Evolutionary conservation across 2,329 filamentous ascomycete species (phyloP).

Genomic region (Alternaria gaisen): DNA sequence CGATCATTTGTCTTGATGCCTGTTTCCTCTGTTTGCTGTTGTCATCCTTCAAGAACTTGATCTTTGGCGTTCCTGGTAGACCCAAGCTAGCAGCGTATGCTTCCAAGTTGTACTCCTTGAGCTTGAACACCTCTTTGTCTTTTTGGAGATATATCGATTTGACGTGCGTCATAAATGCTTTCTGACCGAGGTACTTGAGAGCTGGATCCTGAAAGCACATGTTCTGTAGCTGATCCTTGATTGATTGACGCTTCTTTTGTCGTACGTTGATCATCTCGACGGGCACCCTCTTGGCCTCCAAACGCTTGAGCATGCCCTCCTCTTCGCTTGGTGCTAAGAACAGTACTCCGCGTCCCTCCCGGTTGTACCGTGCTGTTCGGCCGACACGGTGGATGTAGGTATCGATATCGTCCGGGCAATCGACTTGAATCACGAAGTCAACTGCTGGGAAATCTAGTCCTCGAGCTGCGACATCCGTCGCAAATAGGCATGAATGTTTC

Average conservation of each 20-base stretch:
- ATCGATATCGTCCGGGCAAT: constrained; percentile 94
- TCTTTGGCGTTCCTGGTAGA: constrained; percentile 87
- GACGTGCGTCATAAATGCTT: constrained; percentile 91
- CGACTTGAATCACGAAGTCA: constrained; percentile 98
- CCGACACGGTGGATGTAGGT: constrained; percentile 98
- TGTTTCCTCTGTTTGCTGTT: constrained; percentile 90
- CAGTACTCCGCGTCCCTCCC: constrained; percentile 84
- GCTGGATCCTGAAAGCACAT: constrained; percentile 96
- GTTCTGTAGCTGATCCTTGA: constrained; percentile 85
- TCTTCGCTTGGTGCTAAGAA: constrained; percentile 95
- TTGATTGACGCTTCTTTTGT: constrained; percentile 86
- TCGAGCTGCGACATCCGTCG: constrained; percentile 92
- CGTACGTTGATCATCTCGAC: constrained; percentile 87
- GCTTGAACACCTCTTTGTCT: constrained; percentile 89
- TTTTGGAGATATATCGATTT: constrained; percentile 86
- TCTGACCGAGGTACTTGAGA: constrained; percentile 93
- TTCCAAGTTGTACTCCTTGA: constrained; percentile 84
- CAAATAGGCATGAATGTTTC: constrained; percentile 87
- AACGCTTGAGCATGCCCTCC: constrained; percentile 82
- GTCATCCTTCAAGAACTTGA: constrained; percentile 91
- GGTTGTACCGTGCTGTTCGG: constrained; percentile 91
- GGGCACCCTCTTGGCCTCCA: constrained; percentile 89
- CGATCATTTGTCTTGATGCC: constrained; percentile 72
- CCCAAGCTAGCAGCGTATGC: constrained; percentile 86
- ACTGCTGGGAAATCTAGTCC: constrained; percentile 96